These are phyloP conservation scores for Neofusicoccum ribis DNA, from an alignment of 2,329 filamentous ascomycete genomes.

Conservation along the genomic window DNA sequence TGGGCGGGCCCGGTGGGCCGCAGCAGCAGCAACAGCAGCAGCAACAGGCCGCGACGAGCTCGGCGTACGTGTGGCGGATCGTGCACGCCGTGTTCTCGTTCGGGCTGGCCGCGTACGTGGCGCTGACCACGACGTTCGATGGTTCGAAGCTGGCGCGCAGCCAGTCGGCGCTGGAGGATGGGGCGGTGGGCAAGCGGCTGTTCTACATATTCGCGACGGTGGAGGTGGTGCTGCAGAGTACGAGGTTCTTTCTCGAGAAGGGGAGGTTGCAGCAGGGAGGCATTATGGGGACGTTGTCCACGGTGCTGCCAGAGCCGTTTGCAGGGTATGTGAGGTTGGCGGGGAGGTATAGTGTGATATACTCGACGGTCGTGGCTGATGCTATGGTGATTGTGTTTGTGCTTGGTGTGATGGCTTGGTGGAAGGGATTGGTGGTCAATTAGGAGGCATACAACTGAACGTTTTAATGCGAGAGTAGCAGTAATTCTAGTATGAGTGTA, in stretches of 20 bases:
- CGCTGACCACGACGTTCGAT: constrained; percentile 66
- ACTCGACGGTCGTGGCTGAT: constrained; percentile 69
- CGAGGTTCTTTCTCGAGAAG: constrained; percentile 69
- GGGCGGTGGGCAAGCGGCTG: constrained; percentile 53
- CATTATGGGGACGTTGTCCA: constrained; percentile 62
- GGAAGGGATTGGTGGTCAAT: constrained; percentile 36
- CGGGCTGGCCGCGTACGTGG: constrained; percentile 69
- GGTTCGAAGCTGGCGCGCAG: constrained; percentile 63
- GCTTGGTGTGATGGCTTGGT: constrained; percentile 59
- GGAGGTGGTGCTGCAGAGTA: constrained; percentile 71
- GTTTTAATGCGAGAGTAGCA: background rate
- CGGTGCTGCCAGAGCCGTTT: constrained; percentile 66
- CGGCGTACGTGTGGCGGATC: constrained; percentile 66
- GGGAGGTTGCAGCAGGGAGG: constrained; percentile 59
- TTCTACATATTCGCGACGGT: constrained; percentile 81
- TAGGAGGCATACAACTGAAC: background rate
- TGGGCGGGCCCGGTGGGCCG: constrained; percentile 34
- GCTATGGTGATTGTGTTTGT: constrained; percentile 78
- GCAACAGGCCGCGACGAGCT: constrained; percentile 42
- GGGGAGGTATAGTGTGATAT: constrained; percentile 69
- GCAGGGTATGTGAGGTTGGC: constrained; percentile 62
- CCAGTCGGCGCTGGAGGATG: constrained; percentile 31
- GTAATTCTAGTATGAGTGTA: background rate
- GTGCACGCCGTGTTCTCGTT: constrained; percentile 73
- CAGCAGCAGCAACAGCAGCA: constrained; percentile 29